Percentiles rank a stretch among this genome's conserved stretches.
phyloP scores from a whole-genome alignment of 495 filamentous ascomycete species.

The Terfezia boudieri region DNA sequence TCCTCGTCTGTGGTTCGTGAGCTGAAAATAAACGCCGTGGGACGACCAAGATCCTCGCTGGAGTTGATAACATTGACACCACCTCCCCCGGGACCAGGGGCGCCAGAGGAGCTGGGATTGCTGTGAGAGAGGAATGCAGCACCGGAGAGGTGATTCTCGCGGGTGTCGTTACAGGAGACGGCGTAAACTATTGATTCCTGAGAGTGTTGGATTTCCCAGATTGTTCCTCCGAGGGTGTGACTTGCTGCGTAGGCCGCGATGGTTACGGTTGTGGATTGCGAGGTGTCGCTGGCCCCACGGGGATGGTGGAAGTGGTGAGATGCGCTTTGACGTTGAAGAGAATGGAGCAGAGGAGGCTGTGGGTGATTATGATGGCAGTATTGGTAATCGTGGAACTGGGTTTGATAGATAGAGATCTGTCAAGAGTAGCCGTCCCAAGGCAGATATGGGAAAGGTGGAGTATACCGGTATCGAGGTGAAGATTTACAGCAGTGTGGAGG shows the following conservation, averaged over 20 bases:
- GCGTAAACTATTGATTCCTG: conserved; percentile 95
- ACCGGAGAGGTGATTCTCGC: conserved; percentile 79
- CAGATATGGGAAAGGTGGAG: conserved; percentile 79
- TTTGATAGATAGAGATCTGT: conserved; percentile 86
- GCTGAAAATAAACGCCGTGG: conserved; percentile 68
- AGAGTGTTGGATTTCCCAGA: conserved; percentile 97
- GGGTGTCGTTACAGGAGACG: conserved; percentile 88
- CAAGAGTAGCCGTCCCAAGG: conserved; percentile 69
- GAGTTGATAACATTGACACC: conserved; percentile 14
- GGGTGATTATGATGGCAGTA: conserved; percentile 30
- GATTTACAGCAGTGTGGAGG: conserved; percentile 84
- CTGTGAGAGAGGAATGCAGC: conserved; percentile 76
- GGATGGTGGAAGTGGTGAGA: conserved; percentile 94
- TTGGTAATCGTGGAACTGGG: conserved; percentile 47
- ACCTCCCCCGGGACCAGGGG: neutral
- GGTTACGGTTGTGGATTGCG: conserved; percentile 40
- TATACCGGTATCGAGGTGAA: conserved; percentile 92
- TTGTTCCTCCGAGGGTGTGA: conserved; percentile 85
- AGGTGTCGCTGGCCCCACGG: conserved; percentile 35
- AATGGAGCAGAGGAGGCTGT: conserved; percentile 21
- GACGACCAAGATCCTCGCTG: conserved; percentile 60
- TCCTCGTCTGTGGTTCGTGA: neutral
- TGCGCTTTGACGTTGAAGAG: conserved; percentile 59
- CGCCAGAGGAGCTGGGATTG: neutral
- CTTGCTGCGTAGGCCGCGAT: conserved; percentile 94